Base-by-base conservation (phyloP, 2,329 filamentous ascomycete genomes). In the Exophiala viscosa region DNA sequence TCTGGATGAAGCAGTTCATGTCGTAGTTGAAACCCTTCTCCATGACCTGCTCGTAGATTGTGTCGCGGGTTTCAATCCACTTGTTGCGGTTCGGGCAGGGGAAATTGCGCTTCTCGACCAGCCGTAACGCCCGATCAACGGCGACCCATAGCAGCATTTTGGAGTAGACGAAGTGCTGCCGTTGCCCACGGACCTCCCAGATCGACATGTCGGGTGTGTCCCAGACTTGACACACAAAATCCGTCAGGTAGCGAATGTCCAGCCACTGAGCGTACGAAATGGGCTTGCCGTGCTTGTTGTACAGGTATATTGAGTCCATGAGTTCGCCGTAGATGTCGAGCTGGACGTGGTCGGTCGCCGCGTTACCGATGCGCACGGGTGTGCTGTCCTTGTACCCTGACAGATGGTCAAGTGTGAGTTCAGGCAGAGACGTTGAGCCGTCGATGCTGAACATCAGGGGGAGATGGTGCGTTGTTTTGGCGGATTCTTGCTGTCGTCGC, bases 141-240 rank as follows among this genome's bases (percentile, higher is more conserved):
- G 87, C 86, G 3, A 91, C 87, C 87, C 87, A 91, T 17, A 91
- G 77, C 84, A 90, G 88, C 58, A 91, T 78, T 65, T 90, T 88
- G n/a, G 84, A 88, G 69, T 90, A 91, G 11, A 85, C 82, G 60
- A 90, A 91, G 64, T 89, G 82, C 67, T 90, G 86, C 65, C 86
- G 86, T 63, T 83, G 73, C 59, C 87, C 87, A 38, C 87, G 81
- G 5, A 89, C 86, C 66, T 91, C 87, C 87, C 87, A 90, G 62
- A 90, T 91, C 2, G 85, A 89, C 86, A 90, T 90, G 64, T 91
- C 87, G 10, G 83, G 82, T 39, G 84, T 72, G 51, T 84, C 70
- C 66, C 84, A 79, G 48, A 90, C 82, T 0, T 78, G 83, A 56
- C 88, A 75, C 34, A 88, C 84, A 62, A 87, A 87, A 64, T 90